phyloP scores from a whole-genome alignment of 2,329 filamentous ascomycete species.

The Fonsecaea erecta region DNA sequence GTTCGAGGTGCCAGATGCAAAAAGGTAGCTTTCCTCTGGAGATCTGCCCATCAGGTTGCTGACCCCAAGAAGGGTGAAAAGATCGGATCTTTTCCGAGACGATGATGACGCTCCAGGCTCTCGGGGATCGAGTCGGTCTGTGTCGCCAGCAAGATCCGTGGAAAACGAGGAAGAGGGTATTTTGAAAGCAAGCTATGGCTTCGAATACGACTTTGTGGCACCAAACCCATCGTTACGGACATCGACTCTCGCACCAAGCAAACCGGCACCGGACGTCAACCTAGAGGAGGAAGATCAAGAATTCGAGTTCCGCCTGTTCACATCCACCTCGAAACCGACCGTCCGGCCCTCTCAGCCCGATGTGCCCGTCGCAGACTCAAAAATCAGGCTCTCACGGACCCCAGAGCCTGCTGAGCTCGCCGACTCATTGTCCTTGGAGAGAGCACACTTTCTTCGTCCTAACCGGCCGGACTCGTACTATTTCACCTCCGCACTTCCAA shows the following conservation, averaged over 20 bases:
- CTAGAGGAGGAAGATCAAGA: constrained; percentile 21
- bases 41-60: not conserved
- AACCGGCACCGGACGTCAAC: not conserved
- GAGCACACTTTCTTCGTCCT: constrained; percentile 23
- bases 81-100: constrained; percentile 23
- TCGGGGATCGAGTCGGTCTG: constrained; percentile 13
- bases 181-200: constrained; percentile 27
- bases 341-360: not conserved
- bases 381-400: constrained; percentile 29
- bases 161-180: not conserved
- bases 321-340: not conserved
- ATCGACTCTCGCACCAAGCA: not conserved
- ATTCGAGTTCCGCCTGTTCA: constrained; percentile 36
- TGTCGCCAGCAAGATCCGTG: not conserved
- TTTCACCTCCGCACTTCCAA: constrained; percentile 29
- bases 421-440: constrained; percentile 14
- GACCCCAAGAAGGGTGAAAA: constrained; percentile 22
- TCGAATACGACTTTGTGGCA: constrained; percentile 36
- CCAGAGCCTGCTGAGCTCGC: constrained; percentile 19
- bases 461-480: constrained; percentile 31
- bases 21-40: constrained; percentile 23
- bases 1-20: constrained; percentile 30
- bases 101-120: constrained; percentile 13
- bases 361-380: constrained; percentile 5
- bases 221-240: not conserved